These are phyloP conservation scores for Atractiella rhizophila DNA, from an alignment of 768 basidiomycete genomes.

Conservation along the genomic window DNA sequence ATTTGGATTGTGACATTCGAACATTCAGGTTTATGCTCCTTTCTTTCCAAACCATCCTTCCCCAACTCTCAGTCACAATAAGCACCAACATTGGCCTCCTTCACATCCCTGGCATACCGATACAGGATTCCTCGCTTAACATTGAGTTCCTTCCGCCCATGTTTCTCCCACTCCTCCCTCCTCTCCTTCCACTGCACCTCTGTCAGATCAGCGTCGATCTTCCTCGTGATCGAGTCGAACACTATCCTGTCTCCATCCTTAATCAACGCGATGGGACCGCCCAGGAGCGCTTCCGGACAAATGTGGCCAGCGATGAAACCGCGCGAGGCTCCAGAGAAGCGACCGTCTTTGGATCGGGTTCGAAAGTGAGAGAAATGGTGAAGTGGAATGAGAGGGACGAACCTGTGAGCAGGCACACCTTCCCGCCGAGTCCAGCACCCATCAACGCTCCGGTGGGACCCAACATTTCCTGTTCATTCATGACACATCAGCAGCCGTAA, in stretches of 20 bases:
- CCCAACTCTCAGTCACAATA: conserved; percentile 47
- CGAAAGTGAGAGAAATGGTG: background rate
- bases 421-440: conserved; percentile 52
- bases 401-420: conserved; percentile 62
- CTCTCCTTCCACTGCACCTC: background rate
- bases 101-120: conserved; percentile 38
- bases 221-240: conserved; percentile 28
- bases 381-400: conserved; percentile 54
- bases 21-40: too few relatives aligned
- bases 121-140: conserved; percentile 49
- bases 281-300: conserved; percentile 39
- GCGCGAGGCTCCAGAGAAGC: conserved; percentile 36
- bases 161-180: conserved; percentile 36
- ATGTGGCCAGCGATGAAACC: conserved; percentile 27
- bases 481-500: too few relatives aligned
- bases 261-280: conserved; percentile 68
- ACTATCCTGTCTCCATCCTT: conserved; percentile 53
- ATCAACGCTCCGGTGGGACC: conserved; percentile 63
- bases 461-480: conserved; percentile 12
- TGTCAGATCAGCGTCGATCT: background rate
- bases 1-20: too few relatives aligned
- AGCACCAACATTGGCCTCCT: conserved; percentile 62
- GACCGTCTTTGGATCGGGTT: conserved; percentile 24
- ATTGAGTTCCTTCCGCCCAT: conserved; percentile 41
- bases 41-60: too few relatives aligned